These are phyloP conservation scores for Marasmius fiardii DNA, from an alignment of 1,284 basidiomycete genomes.

Conservation along the genomic window DNA sequence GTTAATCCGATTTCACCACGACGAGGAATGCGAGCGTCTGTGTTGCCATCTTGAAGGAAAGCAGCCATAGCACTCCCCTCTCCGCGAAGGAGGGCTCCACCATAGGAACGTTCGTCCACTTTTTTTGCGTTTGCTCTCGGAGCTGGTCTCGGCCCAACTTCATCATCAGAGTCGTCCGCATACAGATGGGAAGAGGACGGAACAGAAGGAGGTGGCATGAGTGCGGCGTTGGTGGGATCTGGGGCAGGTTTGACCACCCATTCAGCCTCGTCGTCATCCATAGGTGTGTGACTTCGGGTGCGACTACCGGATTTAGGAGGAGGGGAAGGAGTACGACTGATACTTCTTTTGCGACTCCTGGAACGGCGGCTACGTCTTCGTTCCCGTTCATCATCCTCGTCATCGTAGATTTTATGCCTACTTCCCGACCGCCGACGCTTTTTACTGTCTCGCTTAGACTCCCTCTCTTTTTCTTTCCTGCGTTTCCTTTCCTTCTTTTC, in stretches of 20 bases:
- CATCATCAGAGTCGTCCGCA: constrained; percentile 34
- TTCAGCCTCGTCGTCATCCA: constrained; percentile 52
- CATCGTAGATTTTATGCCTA: constrained; percentile 35
- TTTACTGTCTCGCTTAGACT: not conserved
- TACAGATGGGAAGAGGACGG: constrained; percentile 10
- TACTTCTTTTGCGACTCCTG: constrained; percentile 18
- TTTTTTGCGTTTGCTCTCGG: constrained; percentile 40
- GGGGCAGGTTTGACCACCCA: constrained; percentile 69
- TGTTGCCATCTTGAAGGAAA: constrained; percentile 80
- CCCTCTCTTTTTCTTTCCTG: constrained; percentile 28
- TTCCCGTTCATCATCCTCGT: constrained; percentile 37
- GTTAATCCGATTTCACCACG: constrained; percentile 97
- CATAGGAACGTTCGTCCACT: constrained; percentile 77
- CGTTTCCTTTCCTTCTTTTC: constrained; percentile 61
- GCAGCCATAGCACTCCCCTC: constrained; percentile 98
- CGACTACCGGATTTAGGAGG: constrained; percentile 30
- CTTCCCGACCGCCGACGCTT: constrained; percentile 33
- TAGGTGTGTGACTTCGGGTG: constrained; percentile 26
- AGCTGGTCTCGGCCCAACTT: constrained; percentile 60
- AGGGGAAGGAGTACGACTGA: constrained; percentile 22
- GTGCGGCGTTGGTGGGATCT: constrained; percentile 17
- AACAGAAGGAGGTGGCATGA: constrained; percentile 25
- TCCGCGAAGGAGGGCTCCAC: constrained; percentile 84
- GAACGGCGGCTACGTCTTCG: constrained; percentile 24
- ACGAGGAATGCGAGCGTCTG: constrained; percentile 89